These are phyloP conservation scores for Quercus aquifolioides DNA, from an alignment of 306 rosid species.

Conservation along the genomic window DNA sequence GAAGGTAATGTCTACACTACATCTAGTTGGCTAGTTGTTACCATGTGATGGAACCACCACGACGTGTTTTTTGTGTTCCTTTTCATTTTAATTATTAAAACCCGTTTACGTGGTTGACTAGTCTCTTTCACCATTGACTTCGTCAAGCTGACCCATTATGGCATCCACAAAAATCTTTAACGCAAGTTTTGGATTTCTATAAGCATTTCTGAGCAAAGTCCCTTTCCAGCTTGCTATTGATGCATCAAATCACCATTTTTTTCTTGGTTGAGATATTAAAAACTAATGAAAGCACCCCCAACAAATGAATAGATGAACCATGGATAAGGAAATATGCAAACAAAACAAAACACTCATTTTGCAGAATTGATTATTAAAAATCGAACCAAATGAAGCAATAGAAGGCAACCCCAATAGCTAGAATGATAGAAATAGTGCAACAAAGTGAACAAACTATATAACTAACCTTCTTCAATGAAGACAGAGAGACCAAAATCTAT, in stretches of 20 bases:
- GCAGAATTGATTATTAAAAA: neutral
- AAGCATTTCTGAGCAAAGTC: neutral
- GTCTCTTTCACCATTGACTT: conserved; percentile 36
- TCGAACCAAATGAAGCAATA: no score
- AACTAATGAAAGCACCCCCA: neutral
- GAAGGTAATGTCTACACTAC: neutral
- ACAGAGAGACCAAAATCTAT: conserved; percentile 80
- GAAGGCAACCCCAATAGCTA: no score
- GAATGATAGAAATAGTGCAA: no score
- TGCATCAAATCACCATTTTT: neutral
- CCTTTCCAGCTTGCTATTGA: neutral
- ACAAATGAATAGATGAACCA: neutral
- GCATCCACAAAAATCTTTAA: neutral
- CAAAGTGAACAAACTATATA: no score
- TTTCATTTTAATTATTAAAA: neutral
- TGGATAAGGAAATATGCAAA: neutral
- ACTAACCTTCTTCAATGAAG: conserved; percentile 91
- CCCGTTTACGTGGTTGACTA: conserved; percentile 54
- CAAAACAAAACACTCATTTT: neutral
- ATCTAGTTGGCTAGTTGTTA: conserved; percentile 8
- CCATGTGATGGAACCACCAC: neutral
- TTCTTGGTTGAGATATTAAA: neutral
- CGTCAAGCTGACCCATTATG: conserved; percentile 22
- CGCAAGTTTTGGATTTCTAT: neutral
- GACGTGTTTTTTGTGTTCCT: neutral